A percentile compares a stretch with the other conserved stretches of the same genome.
Conservation (phyloP, 306 rosid genomes). For the Vigna unguiculata region DNA sequence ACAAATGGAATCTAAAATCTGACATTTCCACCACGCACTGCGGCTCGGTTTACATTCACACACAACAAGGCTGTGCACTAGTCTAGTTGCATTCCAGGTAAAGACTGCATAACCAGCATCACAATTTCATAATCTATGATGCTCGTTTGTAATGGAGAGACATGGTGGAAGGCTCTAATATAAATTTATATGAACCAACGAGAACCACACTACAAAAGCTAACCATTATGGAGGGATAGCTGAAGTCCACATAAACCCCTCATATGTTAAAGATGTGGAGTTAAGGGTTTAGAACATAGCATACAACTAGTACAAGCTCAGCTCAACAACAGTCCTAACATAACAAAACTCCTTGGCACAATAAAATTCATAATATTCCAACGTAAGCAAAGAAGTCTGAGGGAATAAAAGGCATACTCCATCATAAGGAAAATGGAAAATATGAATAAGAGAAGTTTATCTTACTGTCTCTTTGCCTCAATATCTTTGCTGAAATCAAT, state of each 20-base stretch:
- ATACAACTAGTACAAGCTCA: constrained; percentile 9
- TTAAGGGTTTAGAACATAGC: constrained; percentile 4
- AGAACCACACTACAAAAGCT: too few species aligned
- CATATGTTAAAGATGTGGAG: constrained; percentile 12
- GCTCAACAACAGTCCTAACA: constrained; percentile 10
- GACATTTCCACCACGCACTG: constrained; percentile 1
- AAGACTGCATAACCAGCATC: constrained; percentile 6
- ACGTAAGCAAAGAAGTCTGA: not conserved
- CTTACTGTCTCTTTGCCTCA: constrained; percentile 96
- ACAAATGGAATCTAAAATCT: not conserved
- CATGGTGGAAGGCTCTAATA: not conserved
- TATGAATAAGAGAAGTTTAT: constrained; percentile 37
- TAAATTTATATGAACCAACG: constrained; percentile 1
- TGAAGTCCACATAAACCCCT: too few species aligned
- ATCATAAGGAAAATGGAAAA: constrained; percentile 18
- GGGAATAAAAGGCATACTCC: not conserved
- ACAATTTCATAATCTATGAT: not conserved
- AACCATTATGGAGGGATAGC: too few species aligned
- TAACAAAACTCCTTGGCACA: constrained; percentile 11
- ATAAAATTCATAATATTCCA: constrained; percentile 12
- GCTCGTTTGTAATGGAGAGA: constrained; percentile 2
- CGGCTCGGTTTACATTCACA: not conserved
- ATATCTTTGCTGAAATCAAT: constrained; percentile 95
- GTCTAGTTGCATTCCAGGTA: constrained; percentile 7
- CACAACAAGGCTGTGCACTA: not conserved